Evolutionary conservation across 2,329 filamentous ascomycete genomes (phyloP).

Genomic region (Aspergillus udagawae): DNA sequence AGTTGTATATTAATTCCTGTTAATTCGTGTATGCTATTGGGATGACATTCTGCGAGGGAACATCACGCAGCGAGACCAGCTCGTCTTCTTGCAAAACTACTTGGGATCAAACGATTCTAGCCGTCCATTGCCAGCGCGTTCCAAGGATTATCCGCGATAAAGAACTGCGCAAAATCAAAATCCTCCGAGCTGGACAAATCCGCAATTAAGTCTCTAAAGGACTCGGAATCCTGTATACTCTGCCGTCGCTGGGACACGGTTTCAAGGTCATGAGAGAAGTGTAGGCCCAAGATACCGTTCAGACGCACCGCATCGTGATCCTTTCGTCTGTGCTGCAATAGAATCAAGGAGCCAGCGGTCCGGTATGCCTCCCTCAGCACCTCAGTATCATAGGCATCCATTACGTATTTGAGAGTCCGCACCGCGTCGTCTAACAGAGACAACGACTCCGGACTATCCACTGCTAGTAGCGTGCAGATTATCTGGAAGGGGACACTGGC

Average conservation of each 20-base stretch:
- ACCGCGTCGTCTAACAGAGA: conserved; percentile 48
- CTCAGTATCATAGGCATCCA: conserved; percentile 40
- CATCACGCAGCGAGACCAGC: conserved; percentile 47
- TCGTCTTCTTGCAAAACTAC: conserved; percentile 55
- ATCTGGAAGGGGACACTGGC: conserved; percentile 57
- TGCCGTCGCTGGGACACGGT: too few relatives aligned
- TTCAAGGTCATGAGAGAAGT: conserved; percentile 1
- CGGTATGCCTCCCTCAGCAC: conserved; percentile 50
- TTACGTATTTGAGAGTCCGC: conserved; percentile 40
- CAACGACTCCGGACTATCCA: conserved; percentile 48
- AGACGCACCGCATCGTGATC: conserved; percentile 37
- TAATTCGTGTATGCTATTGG: too few relatives aligned
- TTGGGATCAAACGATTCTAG: too few relatives aligned
- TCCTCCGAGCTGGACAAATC: too few relatives aligned
- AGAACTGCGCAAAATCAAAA: too few relatives aligned
- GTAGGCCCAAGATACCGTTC: conserved; percentile 29
- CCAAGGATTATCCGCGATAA: too few relatives aligned
- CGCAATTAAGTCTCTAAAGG: too few relatives aligned
- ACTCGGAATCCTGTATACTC: too few relatives aligned
- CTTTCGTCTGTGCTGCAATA: conserved; percentile 48
- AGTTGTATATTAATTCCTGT: too few relatives aligned
- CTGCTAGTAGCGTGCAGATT: conserved; percentile 51
- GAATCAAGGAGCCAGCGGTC: conserved; percentile 50
- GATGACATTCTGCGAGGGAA: conserved; percentile 43
- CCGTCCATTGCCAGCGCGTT: too few relatives aligned